Percentiles rank a stretch among this genome's conserved stretches.
phyloP scores from a whole-genome alignment of 306 rosid species.

The Glycine latifolia region DNA sequence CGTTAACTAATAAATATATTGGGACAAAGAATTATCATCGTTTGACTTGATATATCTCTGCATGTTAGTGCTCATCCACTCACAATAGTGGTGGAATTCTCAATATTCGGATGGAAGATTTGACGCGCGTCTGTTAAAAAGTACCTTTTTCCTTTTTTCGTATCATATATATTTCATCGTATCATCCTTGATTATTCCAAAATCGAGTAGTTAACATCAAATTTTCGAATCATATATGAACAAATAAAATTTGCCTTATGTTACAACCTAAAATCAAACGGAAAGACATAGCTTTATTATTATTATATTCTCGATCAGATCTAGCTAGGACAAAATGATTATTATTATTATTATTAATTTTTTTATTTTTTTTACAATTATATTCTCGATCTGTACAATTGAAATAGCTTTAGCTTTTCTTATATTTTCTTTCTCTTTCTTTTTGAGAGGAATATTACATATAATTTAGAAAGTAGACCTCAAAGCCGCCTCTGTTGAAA shows the following conservation, averaged over 20 bases:
- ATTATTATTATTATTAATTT: neutral
- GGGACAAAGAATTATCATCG: neutral
- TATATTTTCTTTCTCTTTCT: slow-evolving; percentile 9
- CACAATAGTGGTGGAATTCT: neutral
- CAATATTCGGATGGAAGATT: slow-evolving; percentile 11
- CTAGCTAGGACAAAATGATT: slow-evolving; percentile 27
- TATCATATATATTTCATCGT: neutral
- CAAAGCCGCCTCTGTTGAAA: slow-evolving; percentile 8
- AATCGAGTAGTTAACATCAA: neutral
- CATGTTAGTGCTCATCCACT: slow-evolving; percentile 26
- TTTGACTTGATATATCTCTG: neutral
- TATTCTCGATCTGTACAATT: slow-evolving; percentile 50
- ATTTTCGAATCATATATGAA: slow-evolving; percentile 16
- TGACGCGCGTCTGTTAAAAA: neutral
- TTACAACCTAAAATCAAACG: slow-evolving; percentile 8
- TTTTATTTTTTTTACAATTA: neutral
- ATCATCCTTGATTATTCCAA: neutral
- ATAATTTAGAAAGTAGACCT: slow-evolving; percentile 25
- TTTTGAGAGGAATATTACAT: slow-evolving; percentile 1
- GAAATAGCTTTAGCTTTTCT: slow-evolving; percentile 11
- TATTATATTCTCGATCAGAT: slow-evolving; percentile 5
- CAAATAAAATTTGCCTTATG: neutral
- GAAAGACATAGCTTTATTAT: neutral
- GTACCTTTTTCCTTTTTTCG: neutral
- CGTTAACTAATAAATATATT: neutral